Conservation (phyloP, 2,329 filamentous ascomycete genomes). For the Orbilia ellipsospora region DNA sequence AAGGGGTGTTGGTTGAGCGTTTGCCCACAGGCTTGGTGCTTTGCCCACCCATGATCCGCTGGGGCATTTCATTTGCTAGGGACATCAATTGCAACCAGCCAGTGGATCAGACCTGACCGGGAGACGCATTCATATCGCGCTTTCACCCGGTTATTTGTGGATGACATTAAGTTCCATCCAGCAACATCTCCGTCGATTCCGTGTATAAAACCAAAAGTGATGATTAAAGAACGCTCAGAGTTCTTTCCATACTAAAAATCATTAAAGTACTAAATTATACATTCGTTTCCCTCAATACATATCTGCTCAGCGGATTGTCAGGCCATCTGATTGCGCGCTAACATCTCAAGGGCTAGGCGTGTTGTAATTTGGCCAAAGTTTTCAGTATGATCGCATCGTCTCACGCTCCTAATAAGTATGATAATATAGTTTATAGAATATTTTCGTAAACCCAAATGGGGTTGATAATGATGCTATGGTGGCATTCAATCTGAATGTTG, state of each 20-base stretch:
- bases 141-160: background rate
- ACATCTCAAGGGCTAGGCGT: background rate
- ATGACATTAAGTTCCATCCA: background rate
- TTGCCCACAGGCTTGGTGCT: too few species aligned
- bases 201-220: background rate
- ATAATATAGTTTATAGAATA: background rate
- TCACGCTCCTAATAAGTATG: background rate
- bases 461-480: background rate
- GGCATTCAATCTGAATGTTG: background rate
- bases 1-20: too few species aligned
- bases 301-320: background rate
- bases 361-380: background rate
- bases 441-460: background rate
- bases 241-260: background rate
- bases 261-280: background rate
- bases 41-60: too few species aligned
- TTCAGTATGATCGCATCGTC: background rate
- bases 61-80: too few species aligned
- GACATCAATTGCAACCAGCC: too few species aligned
- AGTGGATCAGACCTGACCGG: too few species aligned
- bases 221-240: constrained; percentile 2
- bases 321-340: background rate
- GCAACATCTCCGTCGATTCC: background rate
- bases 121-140: too few species aligned
- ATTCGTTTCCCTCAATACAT: background rate